These are phyloP conservation scores for Rhytidiadelphus loreus DNA, from an alignment of 225 moss, liverwort and hornwort species.

Conservation along the genomic window DNA sequence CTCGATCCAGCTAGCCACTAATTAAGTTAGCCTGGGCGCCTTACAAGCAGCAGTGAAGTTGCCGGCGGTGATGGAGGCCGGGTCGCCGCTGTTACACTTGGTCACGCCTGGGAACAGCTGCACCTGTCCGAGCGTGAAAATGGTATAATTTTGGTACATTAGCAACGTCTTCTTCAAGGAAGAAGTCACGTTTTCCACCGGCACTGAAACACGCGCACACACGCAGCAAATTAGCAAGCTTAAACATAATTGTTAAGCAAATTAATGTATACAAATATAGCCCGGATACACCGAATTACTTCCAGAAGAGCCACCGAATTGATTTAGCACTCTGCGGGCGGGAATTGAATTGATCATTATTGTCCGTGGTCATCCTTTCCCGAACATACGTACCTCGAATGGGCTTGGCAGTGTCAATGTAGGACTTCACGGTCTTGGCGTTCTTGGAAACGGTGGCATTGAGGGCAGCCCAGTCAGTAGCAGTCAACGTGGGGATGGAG, in stretches of 20 bases:
- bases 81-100: conserved; percentile 13
- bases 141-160: conserved; percentile 17
- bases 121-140: conserved; percentile 35
- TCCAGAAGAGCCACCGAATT: neutral
- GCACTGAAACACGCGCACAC: conserved; percentile 4
- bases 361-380: neutral
- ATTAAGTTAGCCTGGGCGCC: conserved; percentile 7
- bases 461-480: conserved; percentile 2
- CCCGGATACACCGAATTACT: too few species aligned
- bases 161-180: conserved; percentile 5
- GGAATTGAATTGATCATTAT: neutral
- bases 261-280: too few species aligned
- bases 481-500: neutral
- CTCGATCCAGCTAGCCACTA: neutral
- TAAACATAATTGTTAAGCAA: neutral
- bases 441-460: conserved; percentile 18
- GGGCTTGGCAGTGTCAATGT: conserved; percentile 1
- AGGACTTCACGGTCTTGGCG: neutral
- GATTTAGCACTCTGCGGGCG: neutral
- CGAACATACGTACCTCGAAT: neutral
- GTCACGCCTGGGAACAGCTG: conserved; percentile 15
- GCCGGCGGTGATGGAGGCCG: neutral
- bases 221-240: neutral
- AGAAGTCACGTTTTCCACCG: neutral
- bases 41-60: conserved; percentile 11